Evolutionary conservation across 2,329 filamentous ascomycete genomes (phyloP), one percentile per base, ranked within the genome.

Genomic region (Phialemoniopsis sp.): DNA sequence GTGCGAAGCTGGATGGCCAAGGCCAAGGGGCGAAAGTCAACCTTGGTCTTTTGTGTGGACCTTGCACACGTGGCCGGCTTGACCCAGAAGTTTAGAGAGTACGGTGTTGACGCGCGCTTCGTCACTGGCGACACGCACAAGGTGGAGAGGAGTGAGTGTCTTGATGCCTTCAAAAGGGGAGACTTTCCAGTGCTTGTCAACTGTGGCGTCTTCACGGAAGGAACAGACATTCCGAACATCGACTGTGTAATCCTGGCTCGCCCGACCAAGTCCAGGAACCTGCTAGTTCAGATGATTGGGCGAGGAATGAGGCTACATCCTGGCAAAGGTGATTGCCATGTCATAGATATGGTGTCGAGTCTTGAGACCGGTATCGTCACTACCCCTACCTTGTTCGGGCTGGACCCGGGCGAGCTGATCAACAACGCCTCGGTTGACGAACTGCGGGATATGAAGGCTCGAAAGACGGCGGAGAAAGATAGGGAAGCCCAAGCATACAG

Each of bases 271-370:
- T 97, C 93, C 13, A 81, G 87, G n/a, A 97, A 96, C 51, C 68
- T 98, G 3, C 77, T 98, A 2, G 81, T 97, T 1, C 93, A 98
- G 62, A 98, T 98, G 93, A 95, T 98, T 45, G 93, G 93, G 1
- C 78, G 93, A 52, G 93, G 93, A 5, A 87, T 98, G 80, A 80
- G 93, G 32, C 66, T 96, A 30, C 76, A 88, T 57, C 71, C 82
- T 1, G 85, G 78, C 12, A 98, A 98, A 62, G 67, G 82, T 30
- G 80, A 97, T 55, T 98, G 93, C 51, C 93, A 97, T 58, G 73
- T 98, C 43, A 94, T 98, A 53, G 93, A 98, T 60, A 89, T 98
- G 80, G 93, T 97, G 1, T 85, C 90, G 0, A 89, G 82, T 29
- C 68, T 97, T 16, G 80, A 82, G 37, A 86, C 82, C 0, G 93